These are phyloP conservation scores for Exserohilum turcica DNA, from an alignment of 2,329 filamentous ascomycete genomes.

Conservation along the genomic window DNA sequence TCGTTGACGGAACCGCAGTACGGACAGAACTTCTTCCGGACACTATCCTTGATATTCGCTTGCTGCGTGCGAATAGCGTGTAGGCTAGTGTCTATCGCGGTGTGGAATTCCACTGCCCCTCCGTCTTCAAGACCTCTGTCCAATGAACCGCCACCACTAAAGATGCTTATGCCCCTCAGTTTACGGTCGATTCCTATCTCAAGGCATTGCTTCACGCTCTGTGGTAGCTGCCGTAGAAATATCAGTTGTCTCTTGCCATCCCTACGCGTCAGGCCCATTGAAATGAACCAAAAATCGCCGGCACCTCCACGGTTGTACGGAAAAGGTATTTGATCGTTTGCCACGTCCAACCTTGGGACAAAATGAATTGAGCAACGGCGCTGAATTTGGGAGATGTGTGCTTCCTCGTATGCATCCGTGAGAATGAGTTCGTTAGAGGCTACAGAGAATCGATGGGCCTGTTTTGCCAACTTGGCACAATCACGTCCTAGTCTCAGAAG, in stretches of 20 bases:
- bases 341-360: conserved; percentile 51
- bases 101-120: conserved; percentile 66
- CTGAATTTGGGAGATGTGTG: conserved; percentile 53
- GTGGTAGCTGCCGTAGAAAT: conserved; percentile 16
- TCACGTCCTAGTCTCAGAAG: conserved; percentile 57
- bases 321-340: conserved; percentile 52
- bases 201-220: conserved; percentile 58
- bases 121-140: conserved; percentile 77
- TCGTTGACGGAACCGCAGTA: conserved; percentile 77
- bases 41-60: conserved; percentile 61
- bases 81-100: conserved; percentile 69
- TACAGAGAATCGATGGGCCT: conserved; percentile 27
- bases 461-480: conserved; percentile 40
- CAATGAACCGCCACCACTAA: conserved; percentile 78
- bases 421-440: conserved; percentile 65
- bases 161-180: conserved; percentile 67
- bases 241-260: neutral
- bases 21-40: conserved; percentile 53
- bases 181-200: conserved; percentile 52
- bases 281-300: conserved; percentile 70
- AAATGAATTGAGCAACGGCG: conserved; percentile 65
- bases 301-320: conserved; percentile 71
- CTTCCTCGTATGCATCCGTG: conserved; percentile 52
- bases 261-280: conserved; percentile 33
- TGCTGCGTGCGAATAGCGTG: conserved; percentile 73